These are phyloP conservation scores for Dryas integrifolia DNA, from an alignment of 331 rosid genomes.

Conservation along the genomic window DNA sequence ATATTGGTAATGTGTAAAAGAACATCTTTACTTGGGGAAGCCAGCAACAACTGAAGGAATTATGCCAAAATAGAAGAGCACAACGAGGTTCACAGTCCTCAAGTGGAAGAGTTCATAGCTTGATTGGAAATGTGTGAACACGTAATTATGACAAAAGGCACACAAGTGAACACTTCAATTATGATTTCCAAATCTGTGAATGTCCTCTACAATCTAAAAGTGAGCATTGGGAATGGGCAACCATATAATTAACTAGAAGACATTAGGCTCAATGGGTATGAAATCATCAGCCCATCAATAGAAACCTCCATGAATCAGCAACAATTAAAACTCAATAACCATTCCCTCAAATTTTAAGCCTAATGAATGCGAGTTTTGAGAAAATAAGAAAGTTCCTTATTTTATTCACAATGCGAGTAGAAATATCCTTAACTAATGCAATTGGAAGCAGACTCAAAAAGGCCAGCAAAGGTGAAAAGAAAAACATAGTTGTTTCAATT, in stretches of 20 bases:
- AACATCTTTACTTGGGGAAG: background rate
- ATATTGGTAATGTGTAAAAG: no score
- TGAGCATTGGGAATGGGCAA: constrained; percentile 7
- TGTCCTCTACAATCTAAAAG: background rate
- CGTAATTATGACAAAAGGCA: constrained; percentile 1
- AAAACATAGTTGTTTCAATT: background rate
- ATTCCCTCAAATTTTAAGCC: constrained; percentile 17
- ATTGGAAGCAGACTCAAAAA: constrained; percentile 6
- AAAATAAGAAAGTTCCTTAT: constrained; percentile 20
- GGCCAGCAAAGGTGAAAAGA: background rate
- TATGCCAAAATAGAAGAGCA: background rate
- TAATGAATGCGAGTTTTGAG: constrained; percentile 21
- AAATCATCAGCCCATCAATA: background rate
- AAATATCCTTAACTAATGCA: constrained; percentile 15
- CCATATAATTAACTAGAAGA: background rate
- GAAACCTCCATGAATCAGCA: constrained; percentile 8
- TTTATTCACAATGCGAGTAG: constrained; percentile 11
- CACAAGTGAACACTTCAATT: background rate
- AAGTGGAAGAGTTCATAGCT: background rate
- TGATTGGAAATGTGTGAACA: background rate
- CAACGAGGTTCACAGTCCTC: background rate
- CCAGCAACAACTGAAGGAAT: background rate
- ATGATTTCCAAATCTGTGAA: constrained; percentile 6
- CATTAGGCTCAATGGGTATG: background rate
- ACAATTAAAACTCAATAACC: constrained; percentile 19